phyloP scores from a whole-genome alignment of 352 stramenopile species.

The Phytophthora podocarpi region DNA sequence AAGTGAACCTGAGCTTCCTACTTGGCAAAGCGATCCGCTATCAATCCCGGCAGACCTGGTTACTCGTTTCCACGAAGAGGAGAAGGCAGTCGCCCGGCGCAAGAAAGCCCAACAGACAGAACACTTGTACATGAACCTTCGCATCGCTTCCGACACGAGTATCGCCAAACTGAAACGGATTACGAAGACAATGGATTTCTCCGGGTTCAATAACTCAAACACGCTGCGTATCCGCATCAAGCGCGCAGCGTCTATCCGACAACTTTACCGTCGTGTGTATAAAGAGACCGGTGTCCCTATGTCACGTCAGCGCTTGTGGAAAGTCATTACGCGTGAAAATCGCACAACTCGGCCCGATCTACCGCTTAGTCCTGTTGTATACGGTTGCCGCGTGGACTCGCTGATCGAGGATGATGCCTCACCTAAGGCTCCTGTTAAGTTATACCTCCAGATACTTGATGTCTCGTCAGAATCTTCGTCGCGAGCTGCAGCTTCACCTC shows the following conservation, averaged over 20 bases:
- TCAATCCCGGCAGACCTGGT: conserved; percentile 60
- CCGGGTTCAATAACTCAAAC: conserved; percentile 68
- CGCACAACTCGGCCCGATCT: conserved; percentile 77
- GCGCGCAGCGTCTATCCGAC: conserved; percentile 52
- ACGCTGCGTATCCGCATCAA: conserved; percentile 72
- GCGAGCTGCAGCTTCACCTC: neutral
- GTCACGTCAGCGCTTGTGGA: conserved; percentile 76
- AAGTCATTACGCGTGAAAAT: conserved; percentile 87
- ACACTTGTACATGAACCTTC: conserved; percentile 81
- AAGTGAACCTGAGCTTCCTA: conserved; percentile 1
- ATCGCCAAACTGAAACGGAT: conserved; percentile 70
- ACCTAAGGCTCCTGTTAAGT: conserved; percentile 60
- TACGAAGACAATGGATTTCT: conserved; percentile 83
- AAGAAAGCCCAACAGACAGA: conserved; percentile 86
- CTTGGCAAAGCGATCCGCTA: conserved; percentile 45
- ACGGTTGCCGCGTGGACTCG: conserved; percentile 53
- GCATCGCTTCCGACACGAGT: conserved; percentile 77
- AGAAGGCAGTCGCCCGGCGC: conserved; percentile 62
- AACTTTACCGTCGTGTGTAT: conserved; percentile 74
- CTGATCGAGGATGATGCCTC: conserved; percentile 82
- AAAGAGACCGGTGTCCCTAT: conserved; percentile 70
- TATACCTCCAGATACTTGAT: conserved; percentile 79
- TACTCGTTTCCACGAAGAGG: conserved; percentile 79
- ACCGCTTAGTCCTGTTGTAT: conserved; percentile 45
- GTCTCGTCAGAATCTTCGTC: conserved; percentile 5